Evolutionary conservation across 495 filamentous ascomycete species (phyloP).

Genomic region (Aspergillus sclerotioniger): DNA sequence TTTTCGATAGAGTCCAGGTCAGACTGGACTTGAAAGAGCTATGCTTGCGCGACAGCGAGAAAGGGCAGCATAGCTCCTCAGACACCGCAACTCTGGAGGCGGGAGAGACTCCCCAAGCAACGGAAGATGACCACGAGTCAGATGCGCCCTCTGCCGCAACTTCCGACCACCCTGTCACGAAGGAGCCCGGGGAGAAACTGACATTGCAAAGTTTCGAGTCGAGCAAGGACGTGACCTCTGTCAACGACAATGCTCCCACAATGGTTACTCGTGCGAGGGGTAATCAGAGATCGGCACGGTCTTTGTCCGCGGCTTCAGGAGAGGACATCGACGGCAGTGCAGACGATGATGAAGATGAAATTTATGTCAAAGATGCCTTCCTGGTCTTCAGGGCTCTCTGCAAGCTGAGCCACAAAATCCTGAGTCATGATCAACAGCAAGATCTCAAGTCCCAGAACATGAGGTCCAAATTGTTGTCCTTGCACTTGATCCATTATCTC

Average conservation of each 20-base stretch:
- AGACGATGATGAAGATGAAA: slow-evolving; percentile 93
- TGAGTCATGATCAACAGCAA: slow-evolving; percentile 85
- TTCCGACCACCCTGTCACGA: slow-evolving; percentile 53
- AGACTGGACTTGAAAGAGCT: slow-evolving; percentile 84
- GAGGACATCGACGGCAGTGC: slow-evolving; percentile 47
- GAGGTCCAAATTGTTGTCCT: slow-evolving; percentile 92
- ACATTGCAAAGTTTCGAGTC: slow-evolving; percentile 96
- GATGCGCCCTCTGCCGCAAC: slow-evolving; percentile 50
- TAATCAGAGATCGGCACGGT: slow-evolving; percentile 48
- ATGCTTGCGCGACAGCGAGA: slow-evolving; percentile 45
- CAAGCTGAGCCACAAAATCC: slow-evolving; percentile 88
- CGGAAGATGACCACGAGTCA: slow-evolving; percentile 46
- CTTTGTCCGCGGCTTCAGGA: slow-evolving; percentile 50
- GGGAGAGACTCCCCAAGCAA: slow-evolving; percentile 29
- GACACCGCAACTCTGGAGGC: slow-evolving; percentile 39
- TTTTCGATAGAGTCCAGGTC: slow-evolving; percentile 92
- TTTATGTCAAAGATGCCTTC: slow-evolving; percentile 95
- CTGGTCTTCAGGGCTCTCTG: slow-evolving; percentile 97
- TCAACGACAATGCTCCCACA: slow-evolving; percentile 87
- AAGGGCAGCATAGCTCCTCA: slow-evolving; percentile 28
- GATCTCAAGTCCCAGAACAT: slow-evolving; percentile 92
- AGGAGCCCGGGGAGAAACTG: slow-evolving; percentile 73
- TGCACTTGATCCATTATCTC: slow-evolving; percentile 90
- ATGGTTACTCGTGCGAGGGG: slow-evolving; percentile 80
- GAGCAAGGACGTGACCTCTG: slow-evolving; percentile 85